A percentile compares a stretch with the other conserved stretches of the same genome.
Conservation (phyloP, 2,329 filamentous ascomycete genomes). For the Scortechinia acanthostroma region DNA sequence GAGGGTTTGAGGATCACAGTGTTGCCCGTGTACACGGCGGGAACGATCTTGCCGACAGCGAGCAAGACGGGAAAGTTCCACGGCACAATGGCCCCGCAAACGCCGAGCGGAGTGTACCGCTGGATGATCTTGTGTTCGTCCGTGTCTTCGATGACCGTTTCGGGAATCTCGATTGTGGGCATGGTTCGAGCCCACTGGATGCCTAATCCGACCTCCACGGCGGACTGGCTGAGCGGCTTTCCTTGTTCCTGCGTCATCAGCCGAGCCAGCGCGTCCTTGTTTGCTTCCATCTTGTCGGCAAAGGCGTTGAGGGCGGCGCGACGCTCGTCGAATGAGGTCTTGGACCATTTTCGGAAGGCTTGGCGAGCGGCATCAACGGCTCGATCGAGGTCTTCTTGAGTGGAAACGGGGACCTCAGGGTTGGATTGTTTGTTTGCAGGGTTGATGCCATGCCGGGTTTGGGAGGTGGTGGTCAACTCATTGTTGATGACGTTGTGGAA, state of each 20-base stretch:
- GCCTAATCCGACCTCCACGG: constrained; percentile 11
- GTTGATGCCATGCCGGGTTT: constrained; percentile 36
- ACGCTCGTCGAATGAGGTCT: constrained; percentile 12
- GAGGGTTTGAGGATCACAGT: constrained; percentile 47
- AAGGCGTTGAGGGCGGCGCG: constrained; percentile 10
- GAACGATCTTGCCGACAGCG: constrained; percentile 42
- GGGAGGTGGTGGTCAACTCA: constrained; percentile 29
- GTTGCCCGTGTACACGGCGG: constrained; percentile 48
- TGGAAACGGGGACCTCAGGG: constrained; percentile 36
- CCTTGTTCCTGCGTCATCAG: constrained; percentile 16
- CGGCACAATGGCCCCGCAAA: constrained; percentile 37
- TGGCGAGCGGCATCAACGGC: constrained; percentile 34
- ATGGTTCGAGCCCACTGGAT: constrained; percentile 17
- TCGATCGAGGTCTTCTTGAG: constrained; percentile 33
- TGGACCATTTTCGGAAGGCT: constrained; percentile 27
- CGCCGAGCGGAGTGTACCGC: constrained; percentile 29
- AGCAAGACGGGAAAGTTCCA: constrained; percentile 52
- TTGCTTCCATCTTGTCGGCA: constrained; percentile 13
- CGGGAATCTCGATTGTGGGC: constrained; percentile 19
- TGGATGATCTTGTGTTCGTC: constrained; percentile 20
- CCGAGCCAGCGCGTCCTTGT: constrained; percentile 9
- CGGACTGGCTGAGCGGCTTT: constrained; percentile 16
- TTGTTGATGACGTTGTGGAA: constrained; percentile 42
- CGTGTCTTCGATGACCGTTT: constrained; percentile 28
- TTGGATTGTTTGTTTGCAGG: constrained; percentile 36